Conservation (phyloP, 441 rosid genomes). For the Gossypium gossypioides region DNA sequence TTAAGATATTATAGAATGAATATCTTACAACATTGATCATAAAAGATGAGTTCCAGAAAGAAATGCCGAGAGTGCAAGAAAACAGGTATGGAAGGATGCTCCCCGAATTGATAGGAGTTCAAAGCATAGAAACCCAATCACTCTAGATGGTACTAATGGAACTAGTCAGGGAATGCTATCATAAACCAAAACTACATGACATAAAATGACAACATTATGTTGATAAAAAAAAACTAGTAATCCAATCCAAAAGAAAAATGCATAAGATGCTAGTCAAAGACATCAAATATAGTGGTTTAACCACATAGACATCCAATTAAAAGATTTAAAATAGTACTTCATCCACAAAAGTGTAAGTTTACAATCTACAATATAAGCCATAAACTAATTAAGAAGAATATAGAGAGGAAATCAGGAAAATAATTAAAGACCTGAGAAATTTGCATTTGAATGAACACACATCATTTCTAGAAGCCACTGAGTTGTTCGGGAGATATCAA, state of each 20-base stretch:
- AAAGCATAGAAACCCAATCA: not conserved
- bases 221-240: not conserved
- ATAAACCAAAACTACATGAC: not conserved
- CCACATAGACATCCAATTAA: not conserved
- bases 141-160: not conserved
- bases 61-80: not conserved
- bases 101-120: not conserved
- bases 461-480: not conserved
- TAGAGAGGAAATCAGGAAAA: not conserved
- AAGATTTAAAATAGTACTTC: not conserved
- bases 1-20: not conserved
- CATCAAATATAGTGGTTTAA: not conserved
- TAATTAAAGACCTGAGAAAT: not conserved
- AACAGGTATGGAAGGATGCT: not conserved
- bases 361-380: not conserved
- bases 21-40: constrained; percentile 1
- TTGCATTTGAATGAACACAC: not conserved
- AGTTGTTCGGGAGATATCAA: not conserved
- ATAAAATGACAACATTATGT: not conserved
- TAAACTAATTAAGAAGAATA: not conserved
- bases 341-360: not conserved
- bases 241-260: not conserved
- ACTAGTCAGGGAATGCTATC: constrained; percentile 6
- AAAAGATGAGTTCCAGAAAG: not conserved
- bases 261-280: constrained; percentile 3